Base-by-base conservation (phyloP, 208 protist species). In the Balamuthia mandrillaris region DNA sequence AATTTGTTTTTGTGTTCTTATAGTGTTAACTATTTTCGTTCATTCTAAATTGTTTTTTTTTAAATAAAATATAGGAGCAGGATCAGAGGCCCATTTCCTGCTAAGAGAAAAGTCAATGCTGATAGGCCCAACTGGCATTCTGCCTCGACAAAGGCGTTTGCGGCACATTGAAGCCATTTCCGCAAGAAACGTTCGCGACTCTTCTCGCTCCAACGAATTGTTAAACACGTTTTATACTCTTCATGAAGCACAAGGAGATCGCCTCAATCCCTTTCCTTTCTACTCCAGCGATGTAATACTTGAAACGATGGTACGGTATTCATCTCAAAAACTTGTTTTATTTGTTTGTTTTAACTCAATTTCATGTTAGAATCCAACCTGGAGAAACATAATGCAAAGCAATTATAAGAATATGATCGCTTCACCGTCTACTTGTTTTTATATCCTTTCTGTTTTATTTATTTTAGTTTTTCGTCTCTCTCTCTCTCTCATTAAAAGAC, bases 221-320 rank as follows among this genome's bases (percentile, higher is more conserved):
- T 66, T 82, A 52, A 52, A 82, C 45, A 52, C 65, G 31, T 82
- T 66, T 65, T 82, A 66, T n/a, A 82, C 75, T 21, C 54, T 82
- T 10, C 75, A 82, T 33, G 75, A 82, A 31, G n/a, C n/a, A 82
- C 60, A 65, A 47, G 72, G 52, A 12, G 3, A 21, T 56, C 56
- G 68, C 42, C 24, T 47, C 63, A 45, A 5, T 54, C 68, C 39
- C 45, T 56, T 0, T 56, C 75, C 75, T 9, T 82, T 82, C 37
- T 82, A 82, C 54, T 66, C 75, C 33, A 54, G 39, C 27, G 75
- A 82, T 24, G 52, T 82, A 12, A 42, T 82, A 24, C 27, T 52
- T n/a, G 54, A 82, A 21, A 35, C 75, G 12, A 21, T 82, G 75
- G 75, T 82, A 56, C 14, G n/a, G 0, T 42, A 33, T 24, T 3